Evolutionary conservation across 352 stramenopile species (phyloP).

Genomic region (Pseudoperonospora humuli): DNA sequence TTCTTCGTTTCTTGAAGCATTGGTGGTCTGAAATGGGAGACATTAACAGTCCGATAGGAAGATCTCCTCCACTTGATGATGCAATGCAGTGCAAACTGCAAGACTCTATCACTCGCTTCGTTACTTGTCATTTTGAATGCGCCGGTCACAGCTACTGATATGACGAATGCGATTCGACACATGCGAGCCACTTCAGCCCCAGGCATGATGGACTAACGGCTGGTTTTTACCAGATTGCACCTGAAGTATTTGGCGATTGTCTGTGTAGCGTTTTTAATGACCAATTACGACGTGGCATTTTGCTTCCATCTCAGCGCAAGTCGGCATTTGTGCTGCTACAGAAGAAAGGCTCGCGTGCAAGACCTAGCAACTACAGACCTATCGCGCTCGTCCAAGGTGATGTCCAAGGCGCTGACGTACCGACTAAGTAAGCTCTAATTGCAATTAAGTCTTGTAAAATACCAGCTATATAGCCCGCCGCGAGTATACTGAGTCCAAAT

Average conservation of each 20-base stretch:
- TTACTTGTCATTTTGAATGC: neutral
- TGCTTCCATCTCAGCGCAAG: conserved; percentile 2
- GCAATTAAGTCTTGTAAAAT: too few relatives aligned
- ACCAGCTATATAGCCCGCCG: too few relatives aligned
- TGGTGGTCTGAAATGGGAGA: neutral
- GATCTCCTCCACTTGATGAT: neutral
- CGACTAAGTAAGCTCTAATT: neutral
- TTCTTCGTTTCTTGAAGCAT: neutral
- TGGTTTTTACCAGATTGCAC: neutral
- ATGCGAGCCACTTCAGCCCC: neutral
- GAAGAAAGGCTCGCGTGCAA: conserved; percentile 5
- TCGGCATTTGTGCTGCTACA: conserved; percentile 2
- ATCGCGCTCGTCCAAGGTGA: conserved; percentile 8
- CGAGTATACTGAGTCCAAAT: too few relatives aligned
- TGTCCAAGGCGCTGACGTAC: conserved; percentile 1
- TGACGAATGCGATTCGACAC: neutral
- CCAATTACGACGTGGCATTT: neutral
- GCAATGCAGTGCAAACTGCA: neutral
- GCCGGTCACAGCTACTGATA: neutral
- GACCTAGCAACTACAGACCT: neutral
- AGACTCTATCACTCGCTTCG: too few relatives aligned
- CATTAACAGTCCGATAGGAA: neutral
- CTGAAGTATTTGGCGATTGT: neutral
- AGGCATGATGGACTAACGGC: neutral
- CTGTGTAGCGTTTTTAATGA: neutral